phyloP scores from a whole-genome alignment of 169 alveolate genomes.

The Plasmodium relictum region DNA sequence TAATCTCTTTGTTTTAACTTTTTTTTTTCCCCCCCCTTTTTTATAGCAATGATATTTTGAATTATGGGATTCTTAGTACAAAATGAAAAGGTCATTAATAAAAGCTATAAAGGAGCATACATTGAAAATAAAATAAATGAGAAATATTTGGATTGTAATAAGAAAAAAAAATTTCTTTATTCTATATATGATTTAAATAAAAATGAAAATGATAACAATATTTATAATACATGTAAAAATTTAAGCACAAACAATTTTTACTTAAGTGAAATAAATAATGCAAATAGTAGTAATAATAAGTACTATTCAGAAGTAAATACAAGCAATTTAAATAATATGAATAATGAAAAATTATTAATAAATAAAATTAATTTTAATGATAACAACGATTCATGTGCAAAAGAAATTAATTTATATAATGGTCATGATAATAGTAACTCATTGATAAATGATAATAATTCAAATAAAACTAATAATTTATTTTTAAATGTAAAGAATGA shows the following conservation, averaged over 20 bases:
- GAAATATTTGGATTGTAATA: not conserved
- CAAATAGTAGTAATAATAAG: not conserved
- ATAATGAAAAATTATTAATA: too few species aligned
- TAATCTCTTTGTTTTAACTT: not conserved
- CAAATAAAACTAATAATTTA: too few species aligned
- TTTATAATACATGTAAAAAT: too few species aligned
- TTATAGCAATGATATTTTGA: constrained; percentile 39
- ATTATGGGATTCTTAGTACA: constrained; percentile 56
- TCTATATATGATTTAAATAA: not conserved
- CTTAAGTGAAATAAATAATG: not conserved
- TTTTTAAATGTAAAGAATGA: too few species aligned
- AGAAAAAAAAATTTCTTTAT: not conserved
- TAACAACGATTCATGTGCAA: too few species aligned
- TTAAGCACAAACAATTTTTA: too few species aligned
- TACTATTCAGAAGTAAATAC: not conserved
- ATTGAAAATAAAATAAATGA: constrained; percentile 7
- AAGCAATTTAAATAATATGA: too few species aligned
- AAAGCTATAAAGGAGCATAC: constrained; percentile 17
- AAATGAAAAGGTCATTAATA: constrained; percentile 30
- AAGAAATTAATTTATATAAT: too few species aligned
- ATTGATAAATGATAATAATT: too few species aligned
- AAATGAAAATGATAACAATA: too few species aligned
- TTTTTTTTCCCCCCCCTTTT: constrained; percentile 11
- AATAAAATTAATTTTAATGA: too few species aligned
- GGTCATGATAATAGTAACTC: too few species aligned